Evolutionary conservation across 1,284 basidiomycete species (phyloP), one percentile per base, ranked within the genome.

Genomic region (Boletellus deceptivus): DNA sequence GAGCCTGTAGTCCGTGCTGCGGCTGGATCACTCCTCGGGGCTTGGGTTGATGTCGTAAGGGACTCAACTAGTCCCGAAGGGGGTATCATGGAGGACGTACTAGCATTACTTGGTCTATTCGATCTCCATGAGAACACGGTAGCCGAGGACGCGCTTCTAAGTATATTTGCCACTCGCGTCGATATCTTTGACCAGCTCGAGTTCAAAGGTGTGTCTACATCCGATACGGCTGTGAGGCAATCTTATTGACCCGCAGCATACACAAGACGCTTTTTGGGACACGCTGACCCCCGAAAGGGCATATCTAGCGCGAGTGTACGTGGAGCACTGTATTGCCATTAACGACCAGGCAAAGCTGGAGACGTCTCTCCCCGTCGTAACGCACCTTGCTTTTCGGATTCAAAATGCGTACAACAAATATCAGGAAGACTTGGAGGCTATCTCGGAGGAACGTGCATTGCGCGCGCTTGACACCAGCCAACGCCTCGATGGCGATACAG

Each of bases 351-450:
- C 75, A 1, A 79, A 83, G 17, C 72, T 96, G 2, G 93, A 97
- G 60, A 71, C 78, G 3, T 79, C 83, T 10, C 75, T 98, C 10
- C 96, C 96, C 0, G 90, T 94, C 35, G 90, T 97, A 18, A 98
- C 93, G 0, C 84, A 86, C 0, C 83, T 98, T 44, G 94, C 93
- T 0, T 96, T 91, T 74, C 78, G 82, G 46, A 86, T 97, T 35
- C 90, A 97, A 68, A 76, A 83, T 45, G 78, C 83, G 3, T 94
- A 91, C 71, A 91, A 93, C 64, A 72, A 73, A 6, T 75, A 93
- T 10, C 73, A 88, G 29, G 74, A 76, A 29, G 69, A 74, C 7
- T 56, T 82, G 13, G 73, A 82, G 48, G 73, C 77, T 6, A 71
- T 78, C 42, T 71, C 74, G 5, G 70, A 79, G 35, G 70, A 73